phyloP scores from a whole-genome alignment of 2,329 filamentous ascomycete species.

The Aureobasidium sp. region DNA sequence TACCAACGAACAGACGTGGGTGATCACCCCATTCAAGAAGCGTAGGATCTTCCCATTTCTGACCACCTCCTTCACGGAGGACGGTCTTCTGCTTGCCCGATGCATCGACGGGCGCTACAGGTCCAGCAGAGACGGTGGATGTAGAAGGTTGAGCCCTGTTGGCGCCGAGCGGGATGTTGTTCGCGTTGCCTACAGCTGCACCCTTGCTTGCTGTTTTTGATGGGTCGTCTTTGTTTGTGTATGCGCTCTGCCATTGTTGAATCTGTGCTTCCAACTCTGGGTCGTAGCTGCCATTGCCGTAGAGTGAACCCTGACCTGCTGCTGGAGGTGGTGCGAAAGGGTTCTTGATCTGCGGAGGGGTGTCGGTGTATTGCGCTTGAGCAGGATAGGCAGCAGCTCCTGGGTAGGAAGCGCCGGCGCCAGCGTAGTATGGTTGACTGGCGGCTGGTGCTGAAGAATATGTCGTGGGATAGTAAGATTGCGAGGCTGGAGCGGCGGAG shows the following conservation, averaged over 20 bases:
- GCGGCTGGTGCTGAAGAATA: slow-evolving; percentile 18
- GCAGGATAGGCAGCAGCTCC: slow-evolving; percentile 20
- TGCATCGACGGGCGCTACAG: slow-evolving; percentile 30
- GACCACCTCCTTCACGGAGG: slow-evolving; percentile 76
- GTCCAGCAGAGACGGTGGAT: slow-evolving; percentile 27
- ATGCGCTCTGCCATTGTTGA: slow-evolving; percentile 89
- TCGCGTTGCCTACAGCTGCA: slow-evolving; percentile 31
- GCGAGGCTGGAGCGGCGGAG: slow-evolving; percentile 9
- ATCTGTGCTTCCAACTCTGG: slow-evolving; percentile 85
- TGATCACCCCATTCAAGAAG: slow-evolving; percentile 97
- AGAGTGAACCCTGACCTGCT: slow-evolving; percentile 18
- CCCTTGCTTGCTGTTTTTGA: slow-evolving; percentile 25
- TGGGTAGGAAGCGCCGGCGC: slow-evolving; percentile 20
- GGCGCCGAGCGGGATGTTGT: slow-evolving; percentile 17
- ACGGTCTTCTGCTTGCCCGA: slow-evolving; percentile 73
- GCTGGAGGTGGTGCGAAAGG: slow-evolving; percentile 60
- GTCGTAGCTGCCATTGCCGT: slow-evolving; percentile 43
- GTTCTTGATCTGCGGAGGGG: slow-evolving; percentile 65
- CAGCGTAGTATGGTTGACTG: slow-evolving; percentile 33
- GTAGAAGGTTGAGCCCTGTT: slow-evolving; percentile 12
- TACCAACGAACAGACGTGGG: slow-evolving; percentile 91
- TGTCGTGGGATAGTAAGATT: slow-evolving; percentile 7
- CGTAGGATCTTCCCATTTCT: slow-evolving; percentile 81
- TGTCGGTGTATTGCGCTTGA: slow-evolving; percentile 18
- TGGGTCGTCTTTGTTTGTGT: slow-evolving; percentile 56